phyloP scores from a whole-genome alignment of 2,329 filamentous ascomycete genomes.

The Aspergillus brasiliensis region DNA sequence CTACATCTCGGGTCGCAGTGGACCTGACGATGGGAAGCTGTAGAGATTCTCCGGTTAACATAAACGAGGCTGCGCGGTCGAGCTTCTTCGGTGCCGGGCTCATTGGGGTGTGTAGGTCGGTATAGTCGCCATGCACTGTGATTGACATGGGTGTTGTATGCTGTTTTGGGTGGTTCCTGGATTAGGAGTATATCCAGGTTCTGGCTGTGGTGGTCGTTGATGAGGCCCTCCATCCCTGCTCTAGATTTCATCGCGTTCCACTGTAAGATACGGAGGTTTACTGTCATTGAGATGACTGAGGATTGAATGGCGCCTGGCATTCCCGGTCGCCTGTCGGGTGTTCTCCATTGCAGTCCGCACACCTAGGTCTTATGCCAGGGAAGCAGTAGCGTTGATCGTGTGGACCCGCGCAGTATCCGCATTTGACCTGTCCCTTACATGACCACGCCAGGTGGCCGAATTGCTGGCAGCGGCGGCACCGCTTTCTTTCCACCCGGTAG shows the following conservation, averaged over 20 bases:
- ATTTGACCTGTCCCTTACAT: constrained; percentile 27
- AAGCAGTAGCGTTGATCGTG: constrained; percentile 23
- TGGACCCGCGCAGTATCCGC: constrained; percentile 22
- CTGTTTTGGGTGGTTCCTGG: constrained; percentile 18
- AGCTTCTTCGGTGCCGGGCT: constrained; percentile 1
- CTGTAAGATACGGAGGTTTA: constrained; percentile 12
- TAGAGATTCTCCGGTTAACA: constrained; percentile 25
- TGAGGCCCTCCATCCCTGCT: constrained; percentile 28
- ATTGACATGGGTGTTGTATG: constrained; percentile 24
- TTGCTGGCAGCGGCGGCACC: constrained; percentile 23
- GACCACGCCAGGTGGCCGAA: constrained; percentile 28
- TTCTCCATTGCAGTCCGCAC: constrained; percentile 22
- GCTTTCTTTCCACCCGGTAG: constrained; percentile 22
- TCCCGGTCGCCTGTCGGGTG: constrained; percentile 21
- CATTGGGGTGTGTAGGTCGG: constrained; percentile 8
- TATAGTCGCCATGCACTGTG: constrained; percentile 31
- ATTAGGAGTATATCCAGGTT: constrained; percentile 28
- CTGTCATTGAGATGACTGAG: neutral
- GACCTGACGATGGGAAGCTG: constrained; percentile 25
- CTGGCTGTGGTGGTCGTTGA: constrained; percentile 28
- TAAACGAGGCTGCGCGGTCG: constrained; percentile 27
- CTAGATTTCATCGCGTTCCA: constrained; percentile 26
- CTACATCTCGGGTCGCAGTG: constrained; percentile 25
- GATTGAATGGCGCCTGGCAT: constrained; percentile 4
- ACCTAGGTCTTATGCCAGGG: constrained; percentile 20